Percentiles rank a stretch among this genome's conserved stretches.
Evolutionary conservation across 2,329 filamentous ascomycete species (phyloP).

Genomic region (Mycosphaerella sp.): DNA sequence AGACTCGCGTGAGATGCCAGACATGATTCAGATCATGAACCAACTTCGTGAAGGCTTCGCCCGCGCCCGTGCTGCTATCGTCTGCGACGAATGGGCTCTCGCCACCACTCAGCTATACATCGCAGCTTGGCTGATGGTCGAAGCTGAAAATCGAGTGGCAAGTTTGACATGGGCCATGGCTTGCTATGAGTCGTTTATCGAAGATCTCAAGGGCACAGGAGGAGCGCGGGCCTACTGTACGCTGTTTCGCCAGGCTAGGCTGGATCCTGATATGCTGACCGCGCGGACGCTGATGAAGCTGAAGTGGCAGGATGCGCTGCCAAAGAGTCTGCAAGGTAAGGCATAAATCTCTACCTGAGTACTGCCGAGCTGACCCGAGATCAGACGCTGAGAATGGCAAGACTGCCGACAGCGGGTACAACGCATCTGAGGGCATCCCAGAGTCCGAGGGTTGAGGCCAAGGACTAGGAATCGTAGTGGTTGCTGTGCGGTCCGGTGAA

Average conservation of each 20-base stretch:
- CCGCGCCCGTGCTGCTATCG: constrained; percentile 9
- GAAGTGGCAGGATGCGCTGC: constrained; percentile 8
- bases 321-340: constrained; percentile 10
- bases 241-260: not conserved
- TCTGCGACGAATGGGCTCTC: constrained; percentile 7
- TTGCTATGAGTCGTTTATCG: not conserved
- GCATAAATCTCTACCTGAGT: not conserved
- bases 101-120: constrained; percentile 3
- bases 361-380: not conserved
- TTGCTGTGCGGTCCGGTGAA: no score
- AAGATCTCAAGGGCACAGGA: not conserved
- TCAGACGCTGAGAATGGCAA: not conserved
- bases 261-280: not conserved
- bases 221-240: not conserved
- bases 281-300: not conserved
- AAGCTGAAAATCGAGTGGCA: not conserved
- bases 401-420: constrained; percentile 3
- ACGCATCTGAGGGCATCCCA: not conserved
- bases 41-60: constrained; percentile 9
- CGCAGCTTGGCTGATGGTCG: constrained; percentile 1
- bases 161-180: not conserved
- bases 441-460: not conserved
- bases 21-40: constrained; percentile 12
- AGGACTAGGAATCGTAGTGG: not conserved
- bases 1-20: constrained; percentile 13